phyloP scores from a whole-genome alignment of 1,139 yeast species.

The Geotrichum restrictum region DNA sequence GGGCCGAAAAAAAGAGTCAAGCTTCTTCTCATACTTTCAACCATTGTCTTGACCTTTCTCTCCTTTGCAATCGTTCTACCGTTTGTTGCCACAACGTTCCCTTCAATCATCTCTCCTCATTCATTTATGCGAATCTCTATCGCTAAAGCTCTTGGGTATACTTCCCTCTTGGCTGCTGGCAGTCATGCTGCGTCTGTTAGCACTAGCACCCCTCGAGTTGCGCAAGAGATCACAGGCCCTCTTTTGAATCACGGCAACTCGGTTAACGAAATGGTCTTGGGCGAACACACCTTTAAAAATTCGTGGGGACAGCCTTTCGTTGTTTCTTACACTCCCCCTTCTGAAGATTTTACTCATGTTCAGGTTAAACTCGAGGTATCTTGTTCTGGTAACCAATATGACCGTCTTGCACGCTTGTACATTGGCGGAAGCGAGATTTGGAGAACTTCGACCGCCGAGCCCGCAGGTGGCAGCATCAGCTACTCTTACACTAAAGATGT shows the following conservation, averaged over 20 bases:
- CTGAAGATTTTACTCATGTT: conserved; percentile 53
- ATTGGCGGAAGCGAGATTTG: conserved; percentile 66
- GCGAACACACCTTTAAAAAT: conserved; percentile 44
- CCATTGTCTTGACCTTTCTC: conserved; percentile 6
- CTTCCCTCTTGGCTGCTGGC: conserved; percentile 13
- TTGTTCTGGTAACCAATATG: conserved; percentile 68
- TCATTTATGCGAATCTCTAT: conserved; percentile 9
- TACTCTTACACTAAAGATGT: conserved; percentile 58
- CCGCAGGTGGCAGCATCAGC: conserved; percentile 48
- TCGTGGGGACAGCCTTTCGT: conserved; percentile 57
- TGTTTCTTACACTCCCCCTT: conserved; percentile 43
- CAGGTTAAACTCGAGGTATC: conserved; percentile 56
- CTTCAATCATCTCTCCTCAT: conserved; percentile 10
- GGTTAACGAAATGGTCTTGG: conserved; percentile 14
- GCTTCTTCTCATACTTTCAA: conserved; percentile 1
- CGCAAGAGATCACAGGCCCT: conserved; percentile 20
- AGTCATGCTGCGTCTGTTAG: conserved; percentile 1
- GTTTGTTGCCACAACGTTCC: conserved; percentile 11
- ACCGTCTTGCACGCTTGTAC: conserved; percentile 67
- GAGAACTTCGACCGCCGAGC: conserved; percentile 86
- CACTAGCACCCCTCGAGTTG: background rate
- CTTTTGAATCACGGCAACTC: conserved; percentile 16
- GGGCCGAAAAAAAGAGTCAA: conserved; percentile 2
- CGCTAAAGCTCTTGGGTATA: conserved; percentile 3
- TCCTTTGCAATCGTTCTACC: conserved; percentile 16